Evolutionary conservation across 768 basidiomycete species (phyloP).

Genomic region (Mycena pura): DNA sequence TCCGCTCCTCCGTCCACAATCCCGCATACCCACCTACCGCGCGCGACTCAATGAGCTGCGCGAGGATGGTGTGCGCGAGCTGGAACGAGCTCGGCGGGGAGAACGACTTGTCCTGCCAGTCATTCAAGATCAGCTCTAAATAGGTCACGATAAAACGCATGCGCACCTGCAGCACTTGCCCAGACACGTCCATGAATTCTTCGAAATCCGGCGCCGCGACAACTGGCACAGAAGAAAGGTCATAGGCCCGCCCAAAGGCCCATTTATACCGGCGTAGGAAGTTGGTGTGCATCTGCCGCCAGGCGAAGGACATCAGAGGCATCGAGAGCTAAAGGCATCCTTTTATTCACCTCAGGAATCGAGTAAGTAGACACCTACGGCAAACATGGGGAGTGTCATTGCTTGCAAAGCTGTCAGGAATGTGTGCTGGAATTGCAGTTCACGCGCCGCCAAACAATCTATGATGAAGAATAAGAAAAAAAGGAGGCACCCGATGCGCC

Average conservation of each 20-base stretch:
- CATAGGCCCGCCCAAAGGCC: slow-evolving; percentile 70
- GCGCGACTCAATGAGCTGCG: slow-evolving; percentile 31
- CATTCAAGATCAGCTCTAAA: not conserved
- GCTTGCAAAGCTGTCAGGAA: slow-evolving; percentile 65
- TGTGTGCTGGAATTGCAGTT: slow-evolving; percentile 56
- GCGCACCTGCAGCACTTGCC: slow-evolving; percentile 46
- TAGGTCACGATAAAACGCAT: not conserved
- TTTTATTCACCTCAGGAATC: not conserved
- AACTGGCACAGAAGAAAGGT: slow-evolving; percentile 49
- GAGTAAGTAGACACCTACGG: slow-evolving; percentile 44
- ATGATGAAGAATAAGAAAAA: not conserved
- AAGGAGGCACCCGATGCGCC: not conserved
- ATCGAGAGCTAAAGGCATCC: slow-evolving; percentile 51
- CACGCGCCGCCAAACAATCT: slow-evolving; percentile 50
- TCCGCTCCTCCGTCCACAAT: slow-evolving; percentile 54
- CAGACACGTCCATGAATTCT: slow-evolving; percentile 51
- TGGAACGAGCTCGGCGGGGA: slow-evolving; percentile 50
- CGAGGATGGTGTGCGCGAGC: slow-evolving; percentile 52
- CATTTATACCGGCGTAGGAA: slow-evolving; percentile 79
- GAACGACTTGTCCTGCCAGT: slow-evolving; percentile 44
- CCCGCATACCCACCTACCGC: slow-evolving; percentile 50
- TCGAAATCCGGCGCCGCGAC: slow-evolving; percentile 65
- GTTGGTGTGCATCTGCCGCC: slow-evolving; percentile 60
- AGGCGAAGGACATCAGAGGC: slow-evolving; percentile 52
- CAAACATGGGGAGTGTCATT: slow-evolving; percentile 59